Conservation (phyloP, 129 eudicot species). For the Ambrosia trifida region DNA sequence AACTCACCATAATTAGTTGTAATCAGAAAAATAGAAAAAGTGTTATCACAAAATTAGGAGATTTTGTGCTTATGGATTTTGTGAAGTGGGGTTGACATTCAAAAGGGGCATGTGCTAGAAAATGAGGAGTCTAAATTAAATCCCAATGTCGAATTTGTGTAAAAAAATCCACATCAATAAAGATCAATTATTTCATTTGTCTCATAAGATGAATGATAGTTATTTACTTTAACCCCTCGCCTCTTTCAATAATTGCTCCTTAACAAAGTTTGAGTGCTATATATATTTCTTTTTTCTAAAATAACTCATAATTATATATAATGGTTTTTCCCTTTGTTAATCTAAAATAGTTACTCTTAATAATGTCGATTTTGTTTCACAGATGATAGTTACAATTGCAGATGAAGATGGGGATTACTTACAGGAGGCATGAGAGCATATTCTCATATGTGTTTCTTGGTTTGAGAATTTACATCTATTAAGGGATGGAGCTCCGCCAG, state of each 20-base stretch:
- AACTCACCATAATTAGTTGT: neutral
- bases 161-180: neutral
- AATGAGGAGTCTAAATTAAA: neutral
- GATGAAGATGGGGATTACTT: conserved; percentile 96
- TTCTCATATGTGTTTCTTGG: conserved; percentile 93
- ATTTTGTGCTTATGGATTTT: neutral
- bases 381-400: conserved; percentile 94
- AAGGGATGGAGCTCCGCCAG: conserved; percentile 99
- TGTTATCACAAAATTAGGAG: neutral
- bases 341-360: neutral
- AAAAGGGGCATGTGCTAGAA: neutral
- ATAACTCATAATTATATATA: neutral
- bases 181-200: neutral
- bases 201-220: neutral
- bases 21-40: neutral
- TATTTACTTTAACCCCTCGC: neutral
- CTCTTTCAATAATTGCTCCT: neutral
- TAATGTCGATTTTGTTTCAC: conserved; percentile 23
- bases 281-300: neutral
- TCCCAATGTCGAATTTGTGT: neutral
- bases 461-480: conserved; percentile 97
- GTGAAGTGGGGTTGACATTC: conserved; percentile 4
- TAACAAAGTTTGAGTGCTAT: neutral
- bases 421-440: conserved; percentile 99
- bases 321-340: neutral